Evolutionary conservation across 2,329 filamentous ascomycete genomes (phyloP).

Genomic region (Verticillium tricorpus): DNA sequence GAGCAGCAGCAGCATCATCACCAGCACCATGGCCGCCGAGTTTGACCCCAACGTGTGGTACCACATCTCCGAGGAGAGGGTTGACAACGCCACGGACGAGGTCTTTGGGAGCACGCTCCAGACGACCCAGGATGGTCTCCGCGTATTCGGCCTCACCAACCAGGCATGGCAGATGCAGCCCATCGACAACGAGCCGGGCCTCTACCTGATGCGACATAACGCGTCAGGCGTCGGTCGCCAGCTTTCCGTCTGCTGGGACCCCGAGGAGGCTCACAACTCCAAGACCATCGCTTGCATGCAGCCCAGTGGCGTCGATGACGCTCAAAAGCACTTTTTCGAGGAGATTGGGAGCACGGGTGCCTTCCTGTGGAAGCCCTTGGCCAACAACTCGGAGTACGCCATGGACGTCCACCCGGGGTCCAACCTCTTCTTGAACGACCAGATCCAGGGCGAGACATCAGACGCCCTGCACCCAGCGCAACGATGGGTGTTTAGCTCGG

Average conservation of each 20-base stretch:
- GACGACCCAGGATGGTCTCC: conserved; percentile 12
- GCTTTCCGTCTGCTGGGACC: conserved; percentile 21
- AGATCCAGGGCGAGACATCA: conserved; percentile 12
- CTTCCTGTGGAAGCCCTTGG: conserved; percentile 16
- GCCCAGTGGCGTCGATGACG: conserved; percentile 16
- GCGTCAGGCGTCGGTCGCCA: conserved; percentile 21
- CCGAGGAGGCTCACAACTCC: conserved; percentile 16
- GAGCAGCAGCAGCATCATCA: too few species aligned
- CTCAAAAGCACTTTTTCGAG: conserved; percentile 28
- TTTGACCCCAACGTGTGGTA: conserved; percentile 31
- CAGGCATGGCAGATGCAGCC: conserved; percentile 25
- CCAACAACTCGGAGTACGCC: conserved; percentile 25
- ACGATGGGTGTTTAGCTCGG: conserved; percentile 28
- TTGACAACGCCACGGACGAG: conserved; percentile 19
- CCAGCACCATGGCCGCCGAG: conserved; percentile 15
- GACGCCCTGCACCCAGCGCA: conserved; percentile 21
- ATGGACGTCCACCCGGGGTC: conserved; percentile 27
- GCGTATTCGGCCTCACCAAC: conserved; percentile 13
- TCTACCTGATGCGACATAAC: conserved; percentile 25
- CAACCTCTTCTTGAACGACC: conserved; percentile 24
- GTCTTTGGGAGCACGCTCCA: conserved; percentile 17
- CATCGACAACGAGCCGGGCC: conserved; percentile 17
- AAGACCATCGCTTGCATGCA: conserved; percentile 24
- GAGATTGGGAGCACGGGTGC: conserved; percentile 22
- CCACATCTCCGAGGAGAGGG: conserved; percentile 27